Evolutionary conservation across 108 stramenopile species (phyloP).

Genomic region (Discostella stelligeroides): DNA sequence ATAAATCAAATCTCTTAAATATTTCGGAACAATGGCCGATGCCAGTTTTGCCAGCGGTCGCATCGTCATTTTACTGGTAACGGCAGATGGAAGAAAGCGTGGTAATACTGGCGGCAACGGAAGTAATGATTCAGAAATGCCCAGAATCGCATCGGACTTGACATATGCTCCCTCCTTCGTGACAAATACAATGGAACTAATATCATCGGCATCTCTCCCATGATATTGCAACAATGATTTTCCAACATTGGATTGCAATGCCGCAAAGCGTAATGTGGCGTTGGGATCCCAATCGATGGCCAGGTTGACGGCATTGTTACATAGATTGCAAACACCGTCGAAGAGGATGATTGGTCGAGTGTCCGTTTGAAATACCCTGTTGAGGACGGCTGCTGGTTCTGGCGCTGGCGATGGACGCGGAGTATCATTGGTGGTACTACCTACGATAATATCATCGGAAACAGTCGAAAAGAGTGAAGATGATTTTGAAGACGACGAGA

Average conservation of each 20-base stretch:
- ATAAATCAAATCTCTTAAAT: constrained; percentile 75
- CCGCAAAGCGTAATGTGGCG: constrained; percentile 71
- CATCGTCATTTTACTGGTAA: neutral
- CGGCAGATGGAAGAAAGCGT: too few relatives aligned
- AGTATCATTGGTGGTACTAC: too few relatives aligned
- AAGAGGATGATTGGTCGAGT: constrained; percentile 75
- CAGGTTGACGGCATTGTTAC: constrained; percentile 73
- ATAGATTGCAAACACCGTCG: constrained; percentile 80
- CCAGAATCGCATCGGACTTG: constrained; percentile 74
- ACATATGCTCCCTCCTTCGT: constrained; percentile 57
- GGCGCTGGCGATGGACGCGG: constrained; percentile 6
- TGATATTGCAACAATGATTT: constrained; percentile 53
- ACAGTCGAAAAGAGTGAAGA: neutral
- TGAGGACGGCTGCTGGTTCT: constrained; percentile 44
- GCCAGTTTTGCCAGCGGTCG: constrained; percentile 49
- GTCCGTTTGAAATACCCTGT: constrained; percentile 55
- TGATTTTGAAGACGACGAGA: neutral
- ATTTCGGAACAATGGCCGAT: constrained; percentile 54
- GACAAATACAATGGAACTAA: constrained; percentile 77
- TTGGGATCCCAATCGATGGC: constrained; percentile 68
- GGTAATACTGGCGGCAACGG: constrained; percentile 50
- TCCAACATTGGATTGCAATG: constrained; percentile 77
- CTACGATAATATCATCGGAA: neutral
- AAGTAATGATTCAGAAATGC: constrained; percentile 63
- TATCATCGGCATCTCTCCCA: constrained; percentile 74